A percentile compares a stretch with the other conserved stretches of the same genome.
phyloP scores from a whole-genome alignment of 768 basidiomycete genomes.

The Lactarius sp. region DNA sequence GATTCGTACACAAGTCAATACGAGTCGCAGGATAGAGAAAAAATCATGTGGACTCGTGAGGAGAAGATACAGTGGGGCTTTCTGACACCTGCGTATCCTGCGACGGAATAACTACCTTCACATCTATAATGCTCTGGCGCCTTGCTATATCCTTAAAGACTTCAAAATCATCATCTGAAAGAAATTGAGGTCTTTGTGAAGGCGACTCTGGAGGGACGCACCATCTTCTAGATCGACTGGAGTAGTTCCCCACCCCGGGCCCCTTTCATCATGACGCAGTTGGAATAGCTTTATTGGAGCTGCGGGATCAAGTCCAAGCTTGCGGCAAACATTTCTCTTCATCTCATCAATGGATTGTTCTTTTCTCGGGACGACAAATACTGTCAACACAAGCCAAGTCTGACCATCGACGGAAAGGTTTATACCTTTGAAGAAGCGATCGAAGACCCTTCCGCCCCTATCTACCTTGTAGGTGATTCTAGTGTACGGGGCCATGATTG shows the following conservation, averaged over 20 bases:
- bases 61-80: too few species aligned
- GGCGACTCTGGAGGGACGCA: slow-evolving; percentile 32
- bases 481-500: slow-evolving; percentile 2
- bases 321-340: slow-evolving; percentile 53
- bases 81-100: too few species aligned
- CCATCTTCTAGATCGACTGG: slow-evolving; percentile 73
- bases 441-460: slow-evolving; percentile 38
- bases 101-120: too few species aligned
- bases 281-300: slow-evolving; percentile 42
- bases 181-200: background rate
- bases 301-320: slow-evolving; percentile 47
- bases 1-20: too few species aligned
- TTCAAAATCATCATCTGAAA: slow-evolving; percentile 72
- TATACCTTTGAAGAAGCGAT: slow-evolving; percentile 48
- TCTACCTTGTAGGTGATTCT: slow-evolving; percentile 20
- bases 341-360: slow-evolving; percentile 60
- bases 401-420: slow-evolving; percentile 4
- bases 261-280: slow-evolving; percentile 27
- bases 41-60: too few species aligned
- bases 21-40: too few species aligned
- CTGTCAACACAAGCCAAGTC: slow-evolving; percentile 13
- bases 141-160: slow-evolving; percentile 44
- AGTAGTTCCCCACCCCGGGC: slow-evolving; percentile 39
- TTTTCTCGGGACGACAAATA: slow-evolving; percentile 29
- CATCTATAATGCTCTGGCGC: too few species aligned